Conservation (phyloP, 2,329 filamentous ascomycete species). For the Allantophomopsis lycopodina region DNA sequence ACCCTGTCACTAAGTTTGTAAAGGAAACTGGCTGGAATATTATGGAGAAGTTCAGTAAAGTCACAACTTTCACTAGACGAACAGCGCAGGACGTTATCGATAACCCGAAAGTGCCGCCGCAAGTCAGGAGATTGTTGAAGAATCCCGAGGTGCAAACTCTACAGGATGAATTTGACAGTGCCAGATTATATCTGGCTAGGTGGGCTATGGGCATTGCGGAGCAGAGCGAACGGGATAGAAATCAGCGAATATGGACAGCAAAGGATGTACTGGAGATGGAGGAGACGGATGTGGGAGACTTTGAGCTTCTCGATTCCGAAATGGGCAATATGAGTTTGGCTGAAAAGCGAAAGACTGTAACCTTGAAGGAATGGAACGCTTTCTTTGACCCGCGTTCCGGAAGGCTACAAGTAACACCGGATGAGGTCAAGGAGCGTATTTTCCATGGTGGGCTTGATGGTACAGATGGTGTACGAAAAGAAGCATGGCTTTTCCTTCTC, state of each 20-base stretch:
- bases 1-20: slow-evolving; percentile 82
- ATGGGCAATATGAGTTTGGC: slow-evolving; percentile 59
- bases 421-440: slow-evolving; percentile 93
- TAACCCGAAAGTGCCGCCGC: slow-evolving; percentile 80
- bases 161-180: slow-evolving; percentile 95
- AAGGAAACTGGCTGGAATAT: slow-evolving; percentile 96
- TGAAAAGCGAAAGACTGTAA: slow-evolving; percentile 66
- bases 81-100: slow-evolving; percentile 88
- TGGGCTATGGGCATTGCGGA: slow-evolving; percentile 99
- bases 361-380: slow-evolving; percentile 74
- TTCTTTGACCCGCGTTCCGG: slow-evolving; percentile 75
- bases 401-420: slow-evolving; percentile 62
- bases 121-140: slow-evolving; percentile 69
- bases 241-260: slow-evolving; percentile 83
- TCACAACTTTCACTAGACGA: slow-evolving; percentile 86
- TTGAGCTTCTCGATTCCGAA: slow-evolving; percentile 79
- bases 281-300: slow-evolving; percentile 88
- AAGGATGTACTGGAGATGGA: slow-evolving; percentile 88
- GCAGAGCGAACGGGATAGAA: slow-evolving; percentile 80
- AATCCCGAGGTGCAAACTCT: slow-evolving; percentile 92
- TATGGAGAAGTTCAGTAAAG: slow-evolving; percentile 91
- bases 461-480: slow-evolving; percentile 85
- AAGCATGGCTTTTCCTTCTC: slow-evolving; percentile 90
- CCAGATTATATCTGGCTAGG: slow-evolving; percentile 80
- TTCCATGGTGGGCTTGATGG: slow-evolving; percentile 87